phyloP scores from a whole-genome alignment of 2,329 filamentous ascomycete genomes.

The Karstenula rhodostoma region DNA sequence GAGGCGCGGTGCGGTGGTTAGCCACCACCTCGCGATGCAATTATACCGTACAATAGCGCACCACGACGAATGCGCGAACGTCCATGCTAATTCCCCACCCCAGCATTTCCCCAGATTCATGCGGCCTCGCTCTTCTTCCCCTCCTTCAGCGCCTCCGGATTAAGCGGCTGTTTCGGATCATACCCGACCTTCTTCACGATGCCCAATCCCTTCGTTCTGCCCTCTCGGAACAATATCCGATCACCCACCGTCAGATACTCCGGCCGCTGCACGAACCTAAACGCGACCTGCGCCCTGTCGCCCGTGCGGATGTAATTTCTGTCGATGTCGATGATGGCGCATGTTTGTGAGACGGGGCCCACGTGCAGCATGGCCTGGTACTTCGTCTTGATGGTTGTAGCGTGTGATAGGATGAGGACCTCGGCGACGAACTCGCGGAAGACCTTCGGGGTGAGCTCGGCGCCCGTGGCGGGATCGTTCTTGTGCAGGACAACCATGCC shows the following conservation, averaged over 20 bases:
- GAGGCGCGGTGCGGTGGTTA: too few species aligned
- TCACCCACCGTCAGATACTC: constrained; percentile 92
- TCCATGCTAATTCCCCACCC: too few species aligned
- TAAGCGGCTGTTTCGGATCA: constrained; percentile 66
- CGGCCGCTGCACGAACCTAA: constrained; percentile 91
- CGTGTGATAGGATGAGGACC: constrained; percentile 94
- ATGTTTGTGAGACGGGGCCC: constrained; percentile 92
- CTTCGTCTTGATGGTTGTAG: constrained; percentile 94
- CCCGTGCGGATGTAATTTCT: constrained; percentile 94
- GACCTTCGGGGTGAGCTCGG: constrained; percentile 57
- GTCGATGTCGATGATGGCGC: constrained; percentile 96
- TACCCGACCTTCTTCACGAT: constrained; percentile 94
- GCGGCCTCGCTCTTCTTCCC: constrained; percentile 20
- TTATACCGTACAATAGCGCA: too few species aligned
- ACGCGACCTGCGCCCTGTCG: constrained; percentile 92
- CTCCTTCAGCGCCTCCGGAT: constrained; percentile 37
- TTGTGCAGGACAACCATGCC: constrained; percentile 94
- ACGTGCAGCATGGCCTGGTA: constrained; percentile 99
- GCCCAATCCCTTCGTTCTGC: constrained; percentile 90
- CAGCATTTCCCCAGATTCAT: too few species aligned
- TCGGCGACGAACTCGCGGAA: constrained; percentile 66
- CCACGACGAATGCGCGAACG: too few species aligned
- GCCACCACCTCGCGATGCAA: too few species aligned
- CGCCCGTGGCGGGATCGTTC: constrained; percentile 54
- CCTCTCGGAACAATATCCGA: constrained; percentile 90